These are phyloP conservation scores for Geum urbanum DNA, from an alignment of 306 rosid species.

Conservation along the genomic window DNA sequence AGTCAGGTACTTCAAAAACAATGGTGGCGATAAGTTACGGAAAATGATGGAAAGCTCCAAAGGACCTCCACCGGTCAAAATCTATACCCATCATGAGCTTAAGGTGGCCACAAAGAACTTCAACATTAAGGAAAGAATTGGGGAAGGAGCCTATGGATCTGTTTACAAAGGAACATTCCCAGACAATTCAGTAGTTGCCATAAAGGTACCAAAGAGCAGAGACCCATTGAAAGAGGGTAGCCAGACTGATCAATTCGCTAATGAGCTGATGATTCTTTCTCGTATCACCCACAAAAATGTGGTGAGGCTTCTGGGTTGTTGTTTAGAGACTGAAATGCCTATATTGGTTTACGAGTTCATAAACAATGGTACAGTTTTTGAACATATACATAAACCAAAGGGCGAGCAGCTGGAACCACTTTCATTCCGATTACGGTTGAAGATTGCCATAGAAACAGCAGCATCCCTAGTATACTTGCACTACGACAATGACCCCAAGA, in stretches of 20 bases:
- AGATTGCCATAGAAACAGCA: conserved; percentile 24
- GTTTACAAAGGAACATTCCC: conserved; percentile 24
- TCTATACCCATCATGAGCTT: conserved; percentile 10
- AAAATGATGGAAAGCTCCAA: background rate
- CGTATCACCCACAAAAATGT: background rate
- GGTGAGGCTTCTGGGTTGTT: background rate
- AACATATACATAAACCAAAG: background rate
- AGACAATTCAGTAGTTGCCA: background rate
- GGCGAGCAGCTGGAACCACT: background rate
- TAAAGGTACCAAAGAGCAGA: too few relatives aligned
- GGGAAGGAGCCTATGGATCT: background rate
- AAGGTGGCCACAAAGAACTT: conserved; percentile 17
- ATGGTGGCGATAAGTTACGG: conserved; percentile 20
- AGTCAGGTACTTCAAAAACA: conserved; percentile 17
- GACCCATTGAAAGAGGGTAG: too few relatives aligned
- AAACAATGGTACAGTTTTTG: background rate
- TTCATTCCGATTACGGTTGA: conserved; percentile 13
- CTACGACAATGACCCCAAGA: background rate
- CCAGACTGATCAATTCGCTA: background rate
- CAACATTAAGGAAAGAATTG: background rate
- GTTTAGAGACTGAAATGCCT: background rate
- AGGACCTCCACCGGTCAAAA: background rate
- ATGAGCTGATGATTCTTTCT: background rate
- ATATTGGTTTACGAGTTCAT: background rate
- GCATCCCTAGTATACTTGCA: conserved; percentile 22